phyloP scores from a whole-genome alignment of 768 basidiomycete species.

The Mycena vitilis region DNA sequence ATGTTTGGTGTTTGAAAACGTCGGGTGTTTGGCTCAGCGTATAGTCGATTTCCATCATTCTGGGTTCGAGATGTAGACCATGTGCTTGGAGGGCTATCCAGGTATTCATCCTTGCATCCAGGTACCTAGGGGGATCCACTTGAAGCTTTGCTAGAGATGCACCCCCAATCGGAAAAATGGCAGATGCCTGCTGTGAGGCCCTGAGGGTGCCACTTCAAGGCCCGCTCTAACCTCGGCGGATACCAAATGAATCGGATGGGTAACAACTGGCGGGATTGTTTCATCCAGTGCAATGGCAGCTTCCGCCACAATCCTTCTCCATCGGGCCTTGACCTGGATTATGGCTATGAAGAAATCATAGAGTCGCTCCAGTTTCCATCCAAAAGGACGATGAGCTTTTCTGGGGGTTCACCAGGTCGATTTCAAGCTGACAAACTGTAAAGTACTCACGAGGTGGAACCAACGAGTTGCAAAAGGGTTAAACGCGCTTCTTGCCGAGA shows the following conservation, averaged over 20 bases:
- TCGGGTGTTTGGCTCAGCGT: not conserved
- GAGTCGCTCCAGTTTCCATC: not conserved
- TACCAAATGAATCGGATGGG: too few species aligned
- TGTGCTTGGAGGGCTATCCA: not conserved
- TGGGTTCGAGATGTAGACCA: not conserved
- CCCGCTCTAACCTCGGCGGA: not conserved
- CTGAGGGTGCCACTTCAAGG: not conserved
- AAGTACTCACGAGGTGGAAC: too few species aligned
- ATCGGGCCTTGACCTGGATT: constrained; percentile 14
- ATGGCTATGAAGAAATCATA: constrained; percentile 12
- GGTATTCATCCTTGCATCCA: not conserved
- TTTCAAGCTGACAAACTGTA: too few species aligned
- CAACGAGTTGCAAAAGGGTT: not conserved
- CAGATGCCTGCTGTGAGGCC: constrained; percentile 12
- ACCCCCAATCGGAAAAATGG: not conserved
- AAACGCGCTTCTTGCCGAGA: constrained; percentile 10
- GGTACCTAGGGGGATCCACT: not conserved
- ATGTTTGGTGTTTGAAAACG: not conserved
- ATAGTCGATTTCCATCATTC: constrained; percentile 8
- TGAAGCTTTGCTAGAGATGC: not conserved
- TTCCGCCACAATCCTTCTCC: constrained; percentile 14
- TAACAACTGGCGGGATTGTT: not conserved
- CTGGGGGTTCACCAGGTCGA: not conserved
- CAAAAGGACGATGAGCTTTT: not conserved
- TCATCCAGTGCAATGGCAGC: constrained; percentile 1